These are phyloP conservation scores for Quercus robur DNA, from an alignment of 306 rosid species.

Conservation along the genomic window DNA sequence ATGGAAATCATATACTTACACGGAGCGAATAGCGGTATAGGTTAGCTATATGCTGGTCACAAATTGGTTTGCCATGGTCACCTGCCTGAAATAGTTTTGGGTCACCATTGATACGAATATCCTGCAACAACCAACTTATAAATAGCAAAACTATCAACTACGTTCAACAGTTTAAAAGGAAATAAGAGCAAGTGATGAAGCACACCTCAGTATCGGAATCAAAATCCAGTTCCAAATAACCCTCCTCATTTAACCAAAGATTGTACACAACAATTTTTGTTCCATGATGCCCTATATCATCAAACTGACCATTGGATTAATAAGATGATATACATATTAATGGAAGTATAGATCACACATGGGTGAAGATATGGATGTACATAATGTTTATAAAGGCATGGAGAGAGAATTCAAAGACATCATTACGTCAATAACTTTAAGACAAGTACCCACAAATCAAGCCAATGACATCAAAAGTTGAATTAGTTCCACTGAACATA, in stretches of 20 bases:
- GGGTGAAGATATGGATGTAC: too few species aligned
- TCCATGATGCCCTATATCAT: slow-evolving; percentile 48
- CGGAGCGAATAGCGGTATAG: slow-evolving; percentile 41
- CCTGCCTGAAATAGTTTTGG: slow-evolving; percentile 3
- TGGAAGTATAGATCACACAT: too few species aligned
- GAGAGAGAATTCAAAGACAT: too few species aligned
- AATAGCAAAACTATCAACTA: background rate
- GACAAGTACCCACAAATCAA: too few species aligned
- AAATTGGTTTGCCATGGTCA: slow-evolving; percentile 14
- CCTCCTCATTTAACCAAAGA: slow-evolving; percentile 43
- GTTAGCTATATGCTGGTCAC: slow-evolving; percentile 46
- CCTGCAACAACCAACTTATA: slow-evolving; percentile 30
- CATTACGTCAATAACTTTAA: too few species aligned
- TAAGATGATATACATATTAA: too few species aligned
- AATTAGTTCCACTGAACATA: too few species aligned
- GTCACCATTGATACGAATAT: slow-evolving; percentile 35
- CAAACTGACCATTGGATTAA: slow-evolving; percentile 28
- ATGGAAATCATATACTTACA: slow-evolving; percentile 25
- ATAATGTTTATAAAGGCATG: too few species aligned
- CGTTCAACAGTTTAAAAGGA: background rate
- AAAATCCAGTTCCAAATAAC: slow-evolving; percentile 40
- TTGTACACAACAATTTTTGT: slow-evolving; percentile 51
- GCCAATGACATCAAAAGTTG: too few species aligned
- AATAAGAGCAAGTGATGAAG: background rate
- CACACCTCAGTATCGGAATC: slow-evolving; percentile 42